Evolutionary conservation across 2,329 filamentous ascomycete species (phyloP), one percentile per base, ranked within the genome.

Genomic region (Trichoderma sp.): DNA sequence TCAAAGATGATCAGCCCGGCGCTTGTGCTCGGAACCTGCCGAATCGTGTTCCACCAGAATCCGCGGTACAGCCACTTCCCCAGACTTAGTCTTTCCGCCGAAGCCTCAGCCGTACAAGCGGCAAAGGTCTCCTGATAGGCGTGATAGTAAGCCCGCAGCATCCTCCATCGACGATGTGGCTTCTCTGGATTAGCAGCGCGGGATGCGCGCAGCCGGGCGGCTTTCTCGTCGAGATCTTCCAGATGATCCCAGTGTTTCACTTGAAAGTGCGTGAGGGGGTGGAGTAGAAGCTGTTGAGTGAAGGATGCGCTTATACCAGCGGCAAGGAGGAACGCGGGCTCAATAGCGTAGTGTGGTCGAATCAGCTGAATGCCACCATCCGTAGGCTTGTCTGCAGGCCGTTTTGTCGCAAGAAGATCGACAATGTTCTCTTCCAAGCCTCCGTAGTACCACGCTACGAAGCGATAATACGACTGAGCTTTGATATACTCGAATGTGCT

Each of bases 1-100:
- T 94, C 92, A 76, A 94, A 94, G 24, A 93, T 92, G 73, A 94
- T 92, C 70, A 94, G 77, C 0, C 91, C 92, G 0, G 91, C 91
- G 70, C 89, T 91, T 2, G 92, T 94, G 76, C 90, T 92, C 0
- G 92, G 92, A 2, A 92, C 90, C 79, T 93, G 91, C 5, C 90
- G 83, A 64, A 93, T 85, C 0, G 91, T 91, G 66, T 86, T 89
- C 86, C 87, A 87, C 84, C 91, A 88, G 77, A 94, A 93, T 14
- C 89, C 90, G 5, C 87, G 83, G 75, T 91, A 94, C 6, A 94
- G 78, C 86, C 91, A 94, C 16, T 81, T 83, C 27, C 83, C 76
- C 77, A 90, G 83, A 0, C 86, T 85, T 19, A 86, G 83, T 0
- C 87, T 85, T 64, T 89, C 85, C 0, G 80, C 75, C 5, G 81